Percentiles rank a stretch among this genome's conserved stretches.
phyloP scores from a whole-genome alignment of 495 filamentous ascomycete genomes.

The Xylaria acuta region DNA sequence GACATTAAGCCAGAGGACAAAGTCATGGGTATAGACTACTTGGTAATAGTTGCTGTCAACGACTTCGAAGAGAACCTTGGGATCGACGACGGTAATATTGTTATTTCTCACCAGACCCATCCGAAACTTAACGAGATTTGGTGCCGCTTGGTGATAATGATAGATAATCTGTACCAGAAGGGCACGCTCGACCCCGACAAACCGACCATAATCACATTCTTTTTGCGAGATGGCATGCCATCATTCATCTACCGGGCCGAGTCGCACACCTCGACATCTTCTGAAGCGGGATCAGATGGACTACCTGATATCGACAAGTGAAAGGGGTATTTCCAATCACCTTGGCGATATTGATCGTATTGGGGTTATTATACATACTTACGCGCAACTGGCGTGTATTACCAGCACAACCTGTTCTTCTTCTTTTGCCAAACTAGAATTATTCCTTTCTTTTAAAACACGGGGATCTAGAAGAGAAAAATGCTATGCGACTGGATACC shows the following conservation, averaged over 20 bases:
- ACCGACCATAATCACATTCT: neutral
- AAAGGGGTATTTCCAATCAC: neutral
- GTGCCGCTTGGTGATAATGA: neutral
- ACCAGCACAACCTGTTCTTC: neutral
- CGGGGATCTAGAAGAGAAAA: neutral
- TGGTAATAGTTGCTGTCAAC: neutral
- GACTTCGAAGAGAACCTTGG: no score
- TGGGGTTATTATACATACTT: neutral
- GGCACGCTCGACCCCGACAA: neutral
- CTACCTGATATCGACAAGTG: neutral
- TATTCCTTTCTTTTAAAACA: neutral
- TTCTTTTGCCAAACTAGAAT: neutral
- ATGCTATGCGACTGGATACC: neutral
- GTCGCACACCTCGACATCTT: no score
- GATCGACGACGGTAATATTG: neutral
- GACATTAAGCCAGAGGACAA: neutral
- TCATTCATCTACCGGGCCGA: no score
- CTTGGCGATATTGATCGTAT: neutral
- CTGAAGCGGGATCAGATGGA: neutral
- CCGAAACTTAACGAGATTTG: neutral
- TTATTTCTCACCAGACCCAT: neutral
- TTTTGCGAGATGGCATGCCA: neutral
- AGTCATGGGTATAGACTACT: rapidly evolving
- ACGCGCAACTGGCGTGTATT: neutral
- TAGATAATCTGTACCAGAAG: neutral